These are phyloP conservation scores for Nicotiana undulata DNA, from an alignment of 257 asterid genomes.

Conservation along the genomic window DNA sequence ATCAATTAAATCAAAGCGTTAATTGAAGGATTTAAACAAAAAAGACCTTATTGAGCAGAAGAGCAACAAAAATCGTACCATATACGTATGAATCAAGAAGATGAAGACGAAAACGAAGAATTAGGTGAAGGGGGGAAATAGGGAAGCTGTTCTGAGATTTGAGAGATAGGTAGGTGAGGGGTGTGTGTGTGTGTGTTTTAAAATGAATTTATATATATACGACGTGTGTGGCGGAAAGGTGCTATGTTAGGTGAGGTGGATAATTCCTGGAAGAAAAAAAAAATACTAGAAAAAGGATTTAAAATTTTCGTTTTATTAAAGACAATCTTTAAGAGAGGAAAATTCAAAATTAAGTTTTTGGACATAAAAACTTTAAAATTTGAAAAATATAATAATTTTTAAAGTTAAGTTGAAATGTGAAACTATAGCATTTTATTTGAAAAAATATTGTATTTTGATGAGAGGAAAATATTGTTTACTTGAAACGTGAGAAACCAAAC, in stretches of 20 bases:
- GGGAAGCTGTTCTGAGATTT: background rate
- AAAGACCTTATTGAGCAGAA: background rate
- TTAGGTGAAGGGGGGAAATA: background rate
- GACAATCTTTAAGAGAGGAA: background rate
- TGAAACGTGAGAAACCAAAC: no score
- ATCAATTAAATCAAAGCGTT: background rate
- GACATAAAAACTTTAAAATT: no score
- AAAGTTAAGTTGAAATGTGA: no score
- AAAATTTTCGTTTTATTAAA: no score
- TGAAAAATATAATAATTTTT: no score
- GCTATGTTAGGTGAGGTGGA: background rate
- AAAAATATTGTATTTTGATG: no score
- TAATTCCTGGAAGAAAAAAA: background rate
- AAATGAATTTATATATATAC: background rate
- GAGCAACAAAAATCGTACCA: background rate
- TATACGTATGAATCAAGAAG: background rate
- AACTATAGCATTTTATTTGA: no score
- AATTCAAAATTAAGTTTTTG: no score
- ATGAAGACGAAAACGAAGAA: background rate
- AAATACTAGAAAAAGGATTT: background rate
- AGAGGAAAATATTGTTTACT: no score
- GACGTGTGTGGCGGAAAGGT: background rate
- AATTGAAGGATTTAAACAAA: background rate
- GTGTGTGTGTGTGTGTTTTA: background rate
- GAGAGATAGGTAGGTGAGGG: background rate